Base-by-base conservation (phyloP, 768 basidiomycete genomes). In the Chalciporus pseudorubinellus region DNA sequence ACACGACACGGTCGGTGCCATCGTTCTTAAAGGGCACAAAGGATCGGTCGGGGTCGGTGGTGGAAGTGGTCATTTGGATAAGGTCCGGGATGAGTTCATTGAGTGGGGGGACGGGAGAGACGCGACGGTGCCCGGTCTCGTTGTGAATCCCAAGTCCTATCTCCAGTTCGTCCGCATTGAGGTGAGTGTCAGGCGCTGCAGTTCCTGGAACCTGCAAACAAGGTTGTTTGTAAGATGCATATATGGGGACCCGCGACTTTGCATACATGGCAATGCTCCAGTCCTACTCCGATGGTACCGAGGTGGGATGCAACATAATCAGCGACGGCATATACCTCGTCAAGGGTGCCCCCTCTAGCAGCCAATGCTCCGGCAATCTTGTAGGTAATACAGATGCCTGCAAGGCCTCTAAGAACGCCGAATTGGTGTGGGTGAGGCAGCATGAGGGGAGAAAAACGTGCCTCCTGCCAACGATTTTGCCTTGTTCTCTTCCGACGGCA, bases 131-230 rank as follows among this genome's bases (percentile, higher is more conserved):
- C 8, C 89, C 93, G 42, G 84, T 81, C 70, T 95, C 93, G 61
- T 95, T 95, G 72, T 95, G 93, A 50, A 95, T 89, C 12, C 93
- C 89, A 75, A 91, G 82, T 16, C 93, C 93, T 52, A 95, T 86
- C 70, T 95, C 93, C 47, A 93, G 81, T 66, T 92, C 89, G 19
- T 78, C 71, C 12, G 69, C 61, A 4, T 73, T 74, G 20, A 93
- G 74, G 62, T 82, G 77, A 12, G 80, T 77, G 31, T 80, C 68
- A 3, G 75, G 63, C 1, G 78, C 64, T 0, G 83, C 82, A 6
- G 90, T 92, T 28, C 92, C 87, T 9, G 90, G 91, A 38, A 92
- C 85, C 87, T 90, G 26, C 26, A 26, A 7, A 50, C 2, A 12
- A 33, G 14, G 46, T 44, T 24, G 44, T 40, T 39, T 36, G 6